Base-by-base conservation (phyloP, 208 protist species). In the Crithidia thermophila region DNA sequence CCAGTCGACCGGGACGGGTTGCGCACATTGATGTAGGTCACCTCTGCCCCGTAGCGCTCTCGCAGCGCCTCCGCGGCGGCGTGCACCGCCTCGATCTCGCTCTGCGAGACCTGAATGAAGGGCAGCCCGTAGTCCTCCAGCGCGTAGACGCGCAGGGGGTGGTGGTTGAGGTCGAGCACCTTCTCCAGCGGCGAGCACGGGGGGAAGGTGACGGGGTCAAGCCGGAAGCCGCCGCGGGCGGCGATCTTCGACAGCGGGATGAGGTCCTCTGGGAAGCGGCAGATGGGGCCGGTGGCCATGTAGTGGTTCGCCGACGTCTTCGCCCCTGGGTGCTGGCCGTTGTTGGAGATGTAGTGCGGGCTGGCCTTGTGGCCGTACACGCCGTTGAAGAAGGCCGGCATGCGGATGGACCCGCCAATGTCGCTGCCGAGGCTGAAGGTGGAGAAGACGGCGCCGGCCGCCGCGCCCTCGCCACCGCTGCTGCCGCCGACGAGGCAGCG, bases 311-410 rank as follows among this genome's bases (percentile, higher is more conserved):
- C 82, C 10, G 83, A 84, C 18, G 79, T 76, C 51, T 79, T 79
- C 30, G 87, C 86, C 13, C 84, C 74, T 3, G 87, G 87, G 77
- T 91, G 77, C 75, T 96, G 90, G 39, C 92, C 89, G 30, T 74
- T 50, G 67, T 91, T 94, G 37, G 75, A 77, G 79, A 97, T 94
- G 73, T 86, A 88, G 63, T 95, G 88, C 46, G 84, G 84, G 53
- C 81, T 91, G 37, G 90, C 75, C 79, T 95, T 95, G 80, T 92
- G 82, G 16, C 92, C 92, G 75, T 87, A 95, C 20, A 97, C 87
- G 52, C 92, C 92, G 63, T 94, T 94, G 77, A 94, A 96, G 73
- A 90, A 91, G 58, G 90, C 85, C 8, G 92, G 92, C 87, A 94
- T 91, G 67, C 92, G 88, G 50, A 97, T 95, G 27, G 90, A 95